phyloP scores from a whole-genome alignment of 371 early-diverging fungal species.

The Mucor mucedo region DNA sequence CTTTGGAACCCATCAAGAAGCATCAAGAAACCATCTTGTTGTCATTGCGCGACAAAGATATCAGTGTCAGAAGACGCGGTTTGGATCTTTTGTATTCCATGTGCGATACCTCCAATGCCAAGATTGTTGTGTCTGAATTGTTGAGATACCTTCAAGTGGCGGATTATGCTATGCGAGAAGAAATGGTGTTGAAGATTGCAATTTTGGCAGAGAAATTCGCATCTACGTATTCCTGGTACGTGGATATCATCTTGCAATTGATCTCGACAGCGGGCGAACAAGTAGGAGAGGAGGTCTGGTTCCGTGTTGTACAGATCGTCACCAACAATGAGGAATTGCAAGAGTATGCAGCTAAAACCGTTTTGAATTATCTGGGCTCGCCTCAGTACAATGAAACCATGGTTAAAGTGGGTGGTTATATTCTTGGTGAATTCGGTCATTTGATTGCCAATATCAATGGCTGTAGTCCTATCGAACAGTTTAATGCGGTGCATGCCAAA shows the following conservation, averaged over 20 bases:
- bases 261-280: slow-evolving; percentile 95
- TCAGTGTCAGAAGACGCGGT: slow-evolving; percentile 94
- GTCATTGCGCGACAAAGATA: slow-evolving; percentile 93
- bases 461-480: slow-evolving; percentile 89
- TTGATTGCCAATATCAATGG: slow-evolving; percentile 87
- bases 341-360: slow-evolving; percentile 89
- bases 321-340: slow-evolving; percentile 92
- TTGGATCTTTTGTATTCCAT: slow-evolving; percentile 95
- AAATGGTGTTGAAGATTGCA: slow-evolving; percentile 97
- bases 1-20: slow-evolving; percentile 82
- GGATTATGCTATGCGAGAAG: slow-evolving; percentile 91
- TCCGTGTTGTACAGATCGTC: slow-evolving; percentile 95
- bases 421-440: slow-evolving; percentile 97
- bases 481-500: slow-evolving; percentile 89
- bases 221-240: slow-evolving; percentile 96
- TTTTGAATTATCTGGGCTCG: slow-evolving; percentile 77
- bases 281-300: slow-evolving; percentile 97
- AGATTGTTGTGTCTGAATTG: slow-evolving; percentile 88
- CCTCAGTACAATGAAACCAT: slow-evolving; percentile 94
- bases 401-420: slow-evolving; percentile 93
- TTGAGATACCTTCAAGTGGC: slow-evolving; percentile 86
- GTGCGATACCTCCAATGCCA: slow-evolving; percentile 91
- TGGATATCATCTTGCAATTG: slow-evolving; percentile 94
- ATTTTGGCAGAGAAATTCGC: slow-evolving; percentile 97
- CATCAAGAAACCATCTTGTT: slow-evolving; percentile 90